Conservation (phyloP, 2,329 filamentous ascomycete genomes). For the Apiospora malaysiana region DNA sequence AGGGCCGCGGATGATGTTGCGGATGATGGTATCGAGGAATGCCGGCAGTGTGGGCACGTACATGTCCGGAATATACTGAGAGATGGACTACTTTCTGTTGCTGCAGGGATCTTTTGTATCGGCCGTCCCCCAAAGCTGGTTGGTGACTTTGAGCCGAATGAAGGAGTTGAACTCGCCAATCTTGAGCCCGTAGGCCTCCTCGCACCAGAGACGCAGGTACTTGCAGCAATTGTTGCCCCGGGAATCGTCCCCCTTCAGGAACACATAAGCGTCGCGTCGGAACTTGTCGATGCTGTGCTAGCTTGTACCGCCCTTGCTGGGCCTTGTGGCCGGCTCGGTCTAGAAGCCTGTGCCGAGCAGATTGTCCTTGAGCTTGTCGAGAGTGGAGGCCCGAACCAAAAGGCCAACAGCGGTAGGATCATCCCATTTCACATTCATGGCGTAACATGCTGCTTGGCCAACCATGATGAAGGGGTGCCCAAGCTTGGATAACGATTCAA, state of each 20-base stretch:
- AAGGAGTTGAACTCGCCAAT: neutral
- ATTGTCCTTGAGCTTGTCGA: neutral
- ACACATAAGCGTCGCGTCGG: neutral
- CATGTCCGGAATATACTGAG: neutral
- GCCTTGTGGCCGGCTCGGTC: neutral
- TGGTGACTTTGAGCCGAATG: neutral
- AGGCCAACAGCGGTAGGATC: conserved; percentile 1
- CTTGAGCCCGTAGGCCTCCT: conserved; percentile 1
- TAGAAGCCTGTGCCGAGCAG: neutral
- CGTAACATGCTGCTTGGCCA: neutral
- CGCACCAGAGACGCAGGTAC: conserved; percentile 14
- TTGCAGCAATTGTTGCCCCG: neutral
- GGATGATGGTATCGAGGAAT: neutral
- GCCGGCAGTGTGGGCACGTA: conserved; percentile 1
- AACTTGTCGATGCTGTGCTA: neutral
- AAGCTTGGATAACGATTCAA: neutral
- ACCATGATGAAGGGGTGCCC: conserved; percentile 8
- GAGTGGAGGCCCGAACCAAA: neutral
- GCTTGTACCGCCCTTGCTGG: neutral
- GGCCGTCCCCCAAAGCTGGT: neutral
- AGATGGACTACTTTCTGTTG: neutral
- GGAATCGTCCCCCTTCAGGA: neutral
- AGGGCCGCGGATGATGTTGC: neutral
- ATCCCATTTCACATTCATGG: neutral
- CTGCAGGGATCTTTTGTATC: no score